phyloP scores from a whole-genome alignment of 352 stramenopile genomes.

The Phytophthora crassamura region DNA sequence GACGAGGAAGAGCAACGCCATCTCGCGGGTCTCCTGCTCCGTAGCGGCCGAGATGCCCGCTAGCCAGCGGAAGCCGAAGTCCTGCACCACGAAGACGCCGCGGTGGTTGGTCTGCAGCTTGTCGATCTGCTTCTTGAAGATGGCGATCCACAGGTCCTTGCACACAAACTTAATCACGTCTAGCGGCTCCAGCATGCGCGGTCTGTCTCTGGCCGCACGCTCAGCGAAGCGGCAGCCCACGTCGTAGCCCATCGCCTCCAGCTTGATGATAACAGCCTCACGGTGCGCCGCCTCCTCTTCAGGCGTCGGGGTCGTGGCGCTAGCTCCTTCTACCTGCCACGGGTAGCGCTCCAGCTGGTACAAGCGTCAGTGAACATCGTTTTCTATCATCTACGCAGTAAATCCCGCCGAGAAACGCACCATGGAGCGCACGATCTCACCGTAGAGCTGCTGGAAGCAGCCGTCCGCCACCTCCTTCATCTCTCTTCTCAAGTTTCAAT shows the following conservation, averaged over 20 bases:
- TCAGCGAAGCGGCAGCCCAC: slow-evolving; percentile 88
- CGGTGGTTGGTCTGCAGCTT: slow-evolving; percentile 98
- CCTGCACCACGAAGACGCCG: slow-evolving; percentile 95
- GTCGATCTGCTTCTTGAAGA: slow-evolving; percentile 98
- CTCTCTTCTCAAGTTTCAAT: neutral
- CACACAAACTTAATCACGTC: slow-evolving; percentile 99
- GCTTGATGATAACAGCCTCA: slow-evolving; percentile 81
- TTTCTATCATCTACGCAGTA: neutral
- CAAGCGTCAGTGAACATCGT: neutral
- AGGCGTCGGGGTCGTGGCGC: slow-evolving; percentile 33
- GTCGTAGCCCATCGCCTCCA: slow-evolving; percentile 89
- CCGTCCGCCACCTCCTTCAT: slow-evolving; percentile 89
- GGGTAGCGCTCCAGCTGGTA: slow-evolving; percentile 72
- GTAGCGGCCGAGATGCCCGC: slow-evolving; percentile 77
- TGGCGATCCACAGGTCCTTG: slow-evolving; percentile 98
- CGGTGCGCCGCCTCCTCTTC: slow-evolving; percentile 48
- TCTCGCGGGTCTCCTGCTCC: slow-evolving; percentile 89
- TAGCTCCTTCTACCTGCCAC: slow-evolving; percentile 36
- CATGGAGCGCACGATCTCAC: slow-evolving; percentile 87
- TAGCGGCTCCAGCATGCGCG: slow-evolving; percentile 89
- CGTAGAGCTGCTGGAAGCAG: slow-evolving; percentile 90
- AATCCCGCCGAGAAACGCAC: slow-evolving; percentile 34
- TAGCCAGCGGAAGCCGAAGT: slow-evolving; percentile 95
- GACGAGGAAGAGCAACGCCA: slow-evolving; percentile 93
- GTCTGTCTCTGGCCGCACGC: slow-evolving; percentile 68